Percentiles rank a stretch among this genome's conserved stretches.
phyloP scores from a whole-genome alignment of 2,329 filamentous ascomycete genomes.

The Lomentospora prolificans region DNA sequence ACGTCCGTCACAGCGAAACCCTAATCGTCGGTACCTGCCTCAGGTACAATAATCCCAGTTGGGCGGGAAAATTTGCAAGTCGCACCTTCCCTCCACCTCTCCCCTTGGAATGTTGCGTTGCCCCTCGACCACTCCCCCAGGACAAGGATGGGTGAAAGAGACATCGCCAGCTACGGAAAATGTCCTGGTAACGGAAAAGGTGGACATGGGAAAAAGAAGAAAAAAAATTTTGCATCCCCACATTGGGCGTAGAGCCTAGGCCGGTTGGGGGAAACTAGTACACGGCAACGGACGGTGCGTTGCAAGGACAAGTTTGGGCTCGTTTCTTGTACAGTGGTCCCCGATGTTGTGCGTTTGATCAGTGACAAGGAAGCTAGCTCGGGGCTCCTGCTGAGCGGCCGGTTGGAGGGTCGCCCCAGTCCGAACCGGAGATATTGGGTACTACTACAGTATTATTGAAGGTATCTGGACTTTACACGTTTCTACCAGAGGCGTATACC shows the following conservation, averaged over 20 bases:
- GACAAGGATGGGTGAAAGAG: too few species aligned
- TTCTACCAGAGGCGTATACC: too few species aligned
- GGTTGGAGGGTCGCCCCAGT: background rate
- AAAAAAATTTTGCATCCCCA: background rate
- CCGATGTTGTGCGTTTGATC: conserved; percentile 1
- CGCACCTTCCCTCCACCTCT: too few species aligned
- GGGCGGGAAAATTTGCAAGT: too few species aligned
- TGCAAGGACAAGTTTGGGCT: background rate
- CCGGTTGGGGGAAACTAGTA: background rate
- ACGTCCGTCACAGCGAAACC: too few species aligned
- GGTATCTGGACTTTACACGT: background rate
- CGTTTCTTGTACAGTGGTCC: background rate
- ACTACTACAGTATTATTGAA: background rate
- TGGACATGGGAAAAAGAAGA: background rate
- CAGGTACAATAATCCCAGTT: background rate
- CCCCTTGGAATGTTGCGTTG: too few species aligned
- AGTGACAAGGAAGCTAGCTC: background rate
- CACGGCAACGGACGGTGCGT: background rate
- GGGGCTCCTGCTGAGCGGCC: background rate
- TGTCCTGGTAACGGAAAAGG: background rate
- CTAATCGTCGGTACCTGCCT: background rate
- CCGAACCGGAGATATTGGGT: background rate
- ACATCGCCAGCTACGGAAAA: too few species aligned
- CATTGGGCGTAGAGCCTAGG: background rate
- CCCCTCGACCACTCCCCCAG: too few species aligned